These are phyloP conservation scores for Inosperma sp. DNA, from an alignment of 768 basidiomycete genomes.

Conservation along the genomic window DNA sequence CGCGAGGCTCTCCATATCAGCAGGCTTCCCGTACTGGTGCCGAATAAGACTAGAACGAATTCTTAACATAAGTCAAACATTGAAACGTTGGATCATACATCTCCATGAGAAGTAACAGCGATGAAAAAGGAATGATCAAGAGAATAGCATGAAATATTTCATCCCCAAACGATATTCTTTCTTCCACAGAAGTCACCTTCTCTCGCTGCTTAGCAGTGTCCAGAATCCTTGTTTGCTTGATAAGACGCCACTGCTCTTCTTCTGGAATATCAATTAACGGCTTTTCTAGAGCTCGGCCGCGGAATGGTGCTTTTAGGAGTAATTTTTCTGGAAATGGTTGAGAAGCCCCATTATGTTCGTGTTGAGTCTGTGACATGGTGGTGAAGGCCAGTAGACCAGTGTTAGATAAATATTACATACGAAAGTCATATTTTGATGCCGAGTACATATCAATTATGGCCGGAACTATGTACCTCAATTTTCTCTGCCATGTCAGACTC, in stretches of 20 bases:
- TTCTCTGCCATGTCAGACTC: slow-evolving; percentile 21
- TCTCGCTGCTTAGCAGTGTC: slow-evolving; percentile 22
- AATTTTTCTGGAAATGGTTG: not conserved
- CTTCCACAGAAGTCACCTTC: slow-evolving; percentile 27
- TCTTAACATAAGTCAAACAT: slow-evolving; percentile 7
- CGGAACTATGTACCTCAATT: not conserved
- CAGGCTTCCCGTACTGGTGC: slow-evolving; percentile 68
- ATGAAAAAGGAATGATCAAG: slow-evolving; percentile 69
- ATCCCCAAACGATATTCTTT: slow-evolving; percentile 45
- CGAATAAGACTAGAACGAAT: slow-evolving; percentile 56
- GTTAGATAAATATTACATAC: too few species aligned
- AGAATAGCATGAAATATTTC: slow-evolving; percentile 66
- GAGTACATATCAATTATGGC: too few species aligned
- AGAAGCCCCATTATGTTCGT: too few species aligned
- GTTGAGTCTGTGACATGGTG: too few species aligned
- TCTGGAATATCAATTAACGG: slow-evolving; percentile 53
- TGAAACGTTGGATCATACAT: slow-evolving; percentile 49
- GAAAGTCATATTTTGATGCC: too few species aligned
- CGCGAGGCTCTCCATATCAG: slow-evolving; percentile 43
- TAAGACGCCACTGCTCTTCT: slow-evolving; percentile 74
- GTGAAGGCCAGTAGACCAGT: too few species aligned
- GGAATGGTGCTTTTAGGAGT: too few species aligned
- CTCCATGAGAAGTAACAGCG: slow-evolving; percentile 75
- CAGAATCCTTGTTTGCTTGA: slow-evolving; percentile 61
- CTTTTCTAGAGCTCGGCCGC: slow-evolving; percentile 17